A percentile compares a stretch with the other conserved stretches of the same genome.
Conservation (phyloP, 2,329 filamentous ascomycete genomes). For the Hypoxylon rubiginosum region DNA sequence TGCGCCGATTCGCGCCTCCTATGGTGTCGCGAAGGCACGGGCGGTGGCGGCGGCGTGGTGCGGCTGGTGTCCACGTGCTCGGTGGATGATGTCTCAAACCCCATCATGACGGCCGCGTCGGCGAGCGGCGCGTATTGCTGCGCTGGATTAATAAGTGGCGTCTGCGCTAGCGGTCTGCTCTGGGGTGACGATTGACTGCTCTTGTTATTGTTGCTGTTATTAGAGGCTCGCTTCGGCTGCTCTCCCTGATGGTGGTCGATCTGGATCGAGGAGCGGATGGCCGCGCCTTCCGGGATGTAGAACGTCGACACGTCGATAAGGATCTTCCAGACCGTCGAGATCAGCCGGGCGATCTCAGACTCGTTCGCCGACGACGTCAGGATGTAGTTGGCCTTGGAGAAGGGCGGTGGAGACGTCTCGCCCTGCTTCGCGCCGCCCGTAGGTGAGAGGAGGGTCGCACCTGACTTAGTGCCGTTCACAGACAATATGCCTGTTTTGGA, state of each 20-base stretch:
- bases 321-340: constrained; percentile 65
- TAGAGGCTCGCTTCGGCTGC: neutral
- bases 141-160: constrained; percentile 38
- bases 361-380: constrained; percentile 68
- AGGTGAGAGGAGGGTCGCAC: constrained; percentile 52
- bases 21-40: constrained; percentile 10
- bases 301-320: constrained; percentile 61
- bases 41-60: constrained; percentile 29
- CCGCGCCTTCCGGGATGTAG: constrained; percentile 59
- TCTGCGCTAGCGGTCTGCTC: constrained; percentile 29
- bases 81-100: constrained; percentile 41
- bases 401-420: constrained; percentile 47
- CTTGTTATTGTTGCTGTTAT: no score
- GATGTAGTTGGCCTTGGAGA: constrained; percentile 69
- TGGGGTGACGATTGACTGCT: constrained; percentile 3
- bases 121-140: constrained; percentile 44
- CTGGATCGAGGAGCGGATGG: constrained; percentile 14
- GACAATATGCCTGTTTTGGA: constrained; percentile 48
- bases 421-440: neutral
- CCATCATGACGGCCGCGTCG: constrained; percentile 46
- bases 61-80: no score
- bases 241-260: neutral
- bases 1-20: constrained; percentile 13
- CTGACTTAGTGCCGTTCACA: constrained; percentile 21
- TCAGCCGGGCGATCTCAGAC: constrained; percentile 66